These are phyloP conservation scores for Hyphodiscus hymeniophilus DNA, from an alignment of 495 filamentous ascomycete genomes.

Conservation along the genomic window DNA sequence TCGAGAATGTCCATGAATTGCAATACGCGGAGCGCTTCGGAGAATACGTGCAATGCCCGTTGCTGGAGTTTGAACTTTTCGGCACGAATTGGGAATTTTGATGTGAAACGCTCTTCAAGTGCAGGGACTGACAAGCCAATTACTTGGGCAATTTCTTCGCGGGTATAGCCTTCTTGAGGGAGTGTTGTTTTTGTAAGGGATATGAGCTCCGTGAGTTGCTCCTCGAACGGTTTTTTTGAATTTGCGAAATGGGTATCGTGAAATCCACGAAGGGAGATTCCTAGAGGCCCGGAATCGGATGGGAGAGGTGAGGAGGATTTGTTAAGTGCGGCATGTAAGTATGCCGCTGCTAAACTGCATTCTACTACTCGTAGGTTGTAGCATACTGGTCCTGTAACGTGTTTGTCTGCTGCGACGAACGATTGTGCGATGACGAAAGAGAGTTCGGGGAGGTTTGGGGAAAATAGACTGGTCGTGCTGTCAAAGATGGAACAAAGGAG, in stretches of 20 bases:
- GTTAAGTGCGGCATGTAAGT: slow-evolving; percentile 41
- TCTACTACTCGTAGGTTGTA: slow-evolving; percentile 98
- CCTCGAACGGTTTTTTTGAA: slow-evolving; percentile 42
- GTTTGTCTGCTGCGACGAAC: slow-evolving; percentile 89
- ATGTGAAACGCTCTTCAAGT: slow-evolving; percentile 66
- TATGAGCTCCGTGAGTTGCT: slow-evolving; percentile 63
- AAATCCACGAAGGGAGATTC: slow-evolving; percentile 76
- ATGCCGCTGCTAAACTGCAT: slow-evolving; percentile 79
- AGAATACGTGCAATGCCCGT: slow-evolving; percentile 82
- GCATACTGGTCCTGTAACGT: slow-evolving; percentile 82
- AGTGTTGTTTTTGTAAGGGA: slow-evolving; percentile 54
- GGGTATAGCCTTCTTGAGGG: slow-evolving; percentile 74
- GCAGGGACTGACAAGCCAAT: slow-evolving; percentile 61
- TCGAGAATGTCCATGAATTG: slow-evolving; percentile 69
- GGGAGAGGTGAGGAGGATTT: slow-evolving; percentile 57
- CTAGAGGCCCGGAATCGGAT: slow-evolving; percentile 74
- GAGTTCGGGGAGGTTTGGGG: slow-evolving; percentile 75
- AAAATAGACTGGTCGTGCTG: slow-evolving; percentile 71
- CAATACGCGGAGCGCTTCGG: slow-evolving; percentile 78
- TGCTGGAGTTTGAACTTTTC: slow-evolving; percentile 82
- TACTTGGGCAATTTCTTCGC: slow-evolving; percentile 72
- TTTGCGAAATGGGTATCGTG: slow-evolving; percentile 71
- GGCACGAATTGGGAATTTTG: slow-evolving; percentile 78
- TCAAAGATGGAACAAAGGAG: slow-evolving; percentile 75
- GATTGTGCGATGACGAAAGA: slow-evolving; percentile 91